Evolutionary conservation across 805 yeast genomes (phyloP).

Genomic region (Yamadazyma sp.): DNA sequence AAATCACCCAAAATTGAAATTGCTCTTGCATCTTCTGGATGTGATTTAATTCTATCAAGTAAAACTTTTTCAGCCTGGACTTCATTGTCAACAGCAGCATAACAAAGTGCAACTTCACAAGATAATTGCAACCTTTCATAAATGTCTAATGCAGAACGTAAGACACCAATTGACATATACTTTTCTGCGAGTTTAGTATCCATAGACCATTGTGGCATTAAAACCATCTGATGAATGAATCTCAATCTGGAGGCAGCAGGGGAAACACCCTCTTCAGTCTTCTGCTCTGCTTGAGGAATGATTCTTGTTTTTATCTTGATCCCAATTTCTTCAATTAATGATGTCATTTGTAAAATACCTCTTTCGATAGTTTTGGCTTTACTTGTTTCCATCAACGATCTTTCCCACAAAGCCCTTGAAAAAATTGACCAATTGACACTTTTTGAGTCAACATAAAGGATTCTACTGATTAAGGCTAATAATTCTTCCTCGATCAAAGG

Average conservation of each 20-base stretch:
- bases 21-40: conserved; percentile 80
- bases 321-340: conserved; percentile 85
- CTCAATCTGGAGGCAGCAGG: conserved; percentile 54
- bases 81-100: conserved; percentile 79
- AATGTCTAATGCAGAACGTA: conserved; percentile 84
- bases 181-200: conserved; percentile 83
- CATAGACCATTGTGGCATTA: conserved; percentile 81
- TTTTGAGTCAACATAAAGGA: conserved; percentile 45
- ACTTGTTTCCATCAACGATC: conserved; percentile 78
- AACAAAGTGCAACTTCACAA: conserved; percentile 85
- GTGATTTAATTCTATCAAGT: conserved; percentile 45
- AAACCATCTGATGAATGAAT: conserved; percentile 70
- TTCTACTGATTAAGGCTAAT: conserved; percentile 70
- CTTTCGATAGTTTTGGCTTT: conserved; percentile 87
- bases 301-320: conserved; percentile 54
- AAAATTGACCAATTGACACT: conserved; percentile 72
- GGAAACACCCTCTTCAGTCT: conserved; percentile 24
- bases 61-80: conserved; percentile 62
- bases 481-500: conserved; percentile 78
- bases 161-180: conserved; percentile 77
- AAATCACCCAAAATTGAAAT: conserved; percentile 84
- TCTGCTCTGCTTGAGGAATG: conserved; percentile 43
- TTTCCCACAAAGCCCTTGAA: conserved; percentile 83
- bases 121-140: conserved; percentile 75
- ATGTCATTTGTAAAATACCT: conserved; percentile 89